phyloP scores from a whole-genome alignment of 352 stramenopile genomes.

The Nothophytophthora sp. region DNA sequence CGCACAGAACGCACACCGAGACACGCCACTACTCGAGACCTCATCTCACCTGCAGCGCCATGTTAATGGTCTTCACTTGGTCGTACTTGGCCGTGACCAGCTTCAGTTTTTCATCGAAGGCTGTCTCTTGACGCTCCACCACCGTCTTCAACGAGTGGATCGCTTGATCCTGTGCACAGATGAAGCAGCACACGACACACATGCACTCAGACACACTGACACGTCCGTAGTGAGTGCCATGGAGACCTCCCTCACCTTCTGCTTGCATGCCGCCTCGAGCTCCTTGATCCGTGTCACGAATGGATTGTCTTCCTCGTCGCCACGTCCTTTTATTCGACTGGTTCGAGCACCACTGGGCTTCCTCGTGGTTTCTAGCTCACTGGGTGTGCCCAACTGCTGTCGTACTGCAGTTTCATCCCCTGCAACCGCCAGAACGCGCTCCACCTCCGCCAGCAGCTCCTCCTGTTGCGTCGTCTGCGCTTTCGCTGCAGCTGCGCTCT shows the following conservation, averaged over 20 bases:
- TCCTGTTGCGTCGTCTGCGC: constrained; percentile 51
- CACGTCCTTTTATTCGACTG: constrained; percentile 13
- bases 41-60: constrained; percentile 63
- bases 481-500: constrained; percentile 34
- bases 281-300: constrained; percentile 48
- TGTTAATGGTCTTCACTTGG: constrained; percentile 80
- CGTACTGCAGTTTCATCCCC: constrained; percentile 27
- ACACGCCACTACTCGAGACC: background rate
- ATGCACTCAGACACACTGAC: no score
- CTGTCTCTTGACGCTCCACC: constrained; percentile 65
- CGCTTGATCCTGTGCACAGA: constrained; percentile 53
- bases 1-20: background rate
- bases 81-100: constrained; percentile 72
- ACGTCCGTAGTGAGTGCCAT: no score
- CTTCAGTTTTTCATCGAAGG: constrained; percentile 75
- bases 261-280: constrained; percentile 70
- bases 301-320: constrained; percentile 19
- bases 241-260: constrained; percentile 80
- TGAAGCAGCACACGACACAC: background rate
- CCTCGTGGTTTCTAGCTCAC: constrained; percentile 1
- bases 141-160: constrained; percentile 65
- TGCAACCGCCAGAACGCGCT: constrained; percentile 39
- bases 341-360: constrained; percentile 11
- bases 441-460: constrained; percentile 51
- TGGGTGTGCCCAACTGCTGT: constrained; percentile 3